Evolutionary conservation across 148 eudicot species (phyloP).

Genomic region (Polygonum aviculare): DNA sequence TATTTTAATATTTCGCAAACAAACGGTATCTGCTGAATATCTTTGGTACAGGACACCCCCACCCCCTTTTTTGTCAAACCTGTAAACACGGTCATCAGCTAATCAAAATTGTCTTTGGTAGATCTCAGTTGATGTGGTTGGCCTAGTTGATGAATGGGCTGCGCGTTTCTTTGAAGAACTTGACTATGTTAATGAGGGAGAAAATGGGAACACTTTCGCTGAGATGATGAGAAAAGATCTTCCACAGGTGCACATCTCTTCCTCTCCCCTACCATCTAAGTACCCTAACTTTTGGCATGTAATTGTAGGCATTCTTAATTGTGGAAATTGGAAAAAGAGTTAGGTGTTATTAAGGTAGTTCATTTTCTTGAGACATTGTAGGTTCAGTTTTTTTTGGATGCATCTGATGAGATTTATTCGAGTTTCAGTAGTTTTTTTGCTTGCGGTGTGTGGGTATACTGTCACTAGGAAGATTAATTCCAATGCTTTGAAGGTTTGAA

Average conservation of each 20-base stretch:
- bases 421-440: background rate
- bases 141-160: slow-evolving; percentile 99
- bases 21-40: background rate
- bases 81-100: background rate
- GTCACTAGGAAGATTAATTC: background rate
- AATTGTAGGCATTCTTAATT: background rate
- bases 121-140: slow-evolving; percentile 93
- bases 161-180: slow-evolving; percentile 99
- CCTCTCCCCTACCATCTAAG: background rate
- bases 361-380: background rate
- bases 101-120: slow-evolving; percentile 18
- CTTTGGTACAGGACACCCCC: background rate
- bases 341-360: background rate
- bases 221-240: slow-evolving; percentile 98
- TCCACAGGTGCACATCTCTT: slow-evolving; percentile 57
- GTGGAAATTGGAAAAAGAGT: background rate
- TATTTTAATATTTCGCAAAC: too few species aligned
- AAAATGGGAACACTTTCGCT: slow-evolving; percentile 87
- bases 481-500: background rate
- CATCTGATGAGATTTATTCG: too few species aligned
- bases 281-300: background rate
- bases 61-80: background rate
- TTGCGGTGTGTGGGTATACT: background rate
- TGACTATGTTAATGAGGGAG: slow-evolving; percentile 95
- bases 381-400: background rate